Conservation (phyloP, 75 land plant genomes). For the Picea sitchensis region DNA sequence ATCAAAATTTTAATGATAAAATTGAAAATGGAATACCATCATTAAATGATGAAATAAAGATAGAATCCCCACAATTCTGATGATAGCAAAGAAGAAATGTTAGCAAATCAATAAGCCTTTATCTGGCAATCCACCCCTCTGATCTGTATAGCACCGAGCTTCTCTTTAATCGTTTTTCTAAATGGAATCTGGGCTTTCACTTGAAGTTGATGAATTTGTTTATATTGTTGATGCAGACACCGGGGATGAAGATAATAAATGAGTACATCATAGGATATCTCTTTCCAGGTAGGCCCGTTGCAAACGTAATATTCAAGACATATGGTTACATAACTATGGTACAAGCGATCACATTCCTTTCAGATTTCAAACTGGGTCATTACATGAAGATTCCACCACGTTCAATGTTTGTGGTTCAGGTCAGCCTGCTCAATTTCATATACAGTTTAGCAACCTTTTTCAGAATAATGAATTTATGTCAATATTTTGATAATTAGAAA, state of each 20-base stretch:
- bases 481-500: no score
- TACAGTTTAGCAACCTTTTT: neutral
- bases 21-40: no score
- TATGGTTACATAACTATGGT: constrained; percentile 45
- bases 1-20: no score
- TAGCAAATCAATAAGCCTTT: no score
- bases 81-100: no score
- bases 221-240: constrained; percentile 19
- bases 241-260: constrained; percentile 37
- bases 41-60: neutral
- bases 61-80: neutral
- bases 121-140: neutral
- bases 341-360: constrained; percentile 31
- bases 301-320: constrained; percentile 43
- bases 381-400: constrained; percentile 63
- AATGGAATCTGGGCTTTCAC: neutral
- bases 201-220: neutral
- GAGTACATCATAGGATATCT: constrained; percentile 45
- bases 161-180: neutral
- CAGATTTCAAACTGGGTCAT: constrained; percentile 47
- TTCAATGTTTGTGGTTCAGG: constrained; percentile 46
- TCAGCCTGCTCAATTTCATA: neutral
- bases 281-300: constrained; percentile 42
- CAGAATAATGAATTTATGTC: neutral
- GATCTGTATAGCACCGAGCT: neutral